Evolutionary conservation across 306 rosid species (phyloP).

Genomic region (Pterocarpus macrocarpus): DNA sequence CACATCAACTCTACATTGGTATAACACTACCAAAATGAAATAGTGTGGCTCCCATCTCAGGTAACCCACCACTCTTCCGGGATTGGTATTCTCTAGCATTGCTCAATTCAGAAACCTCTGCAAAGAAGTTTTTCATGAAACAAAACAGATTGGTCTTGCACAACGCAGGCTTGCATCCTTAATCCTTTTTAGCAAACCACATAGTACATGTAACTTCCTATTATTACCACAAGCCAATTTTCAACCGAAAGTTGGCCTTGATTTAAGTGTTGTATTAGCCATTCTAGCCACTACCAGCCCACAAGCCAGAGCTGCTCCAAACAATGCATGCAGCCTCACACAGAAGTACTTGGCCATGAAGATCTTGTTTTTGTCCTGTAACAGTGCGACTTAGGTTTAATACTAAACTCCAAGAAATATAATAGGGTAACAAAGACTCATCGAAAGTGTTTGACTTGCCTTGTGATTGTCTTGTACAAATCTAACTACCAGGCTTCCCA

Average conservation of each 20-base stretch:
- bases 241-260: slow-evolving; percentile 44
- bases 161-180: too few relatives aligned
- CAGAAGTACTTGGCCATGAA: slow-evolving; percentile 96
- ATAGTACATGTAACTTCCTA: slow-evolving; percentile 4
- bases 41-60: too few relatives aligned
- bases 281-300: slow-evolving; percentile 77
- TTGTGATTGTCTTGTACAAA: slow-evolving; percentile 79
- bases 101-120: neutral
- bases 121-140: neutral
- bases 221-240: slow-evolving; percentile 17
- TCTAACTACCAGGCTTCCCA: slow-evolving; percentile 75
- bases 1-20: neutral
- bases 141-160: too few relatives aligned
- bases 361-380: slow-evolving; percentile 83
- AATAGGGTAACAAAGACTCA: slow-evolving; percentile 8
- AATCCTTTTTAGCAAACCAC: neutral
- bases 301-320: slow-evolving; percentile 83
- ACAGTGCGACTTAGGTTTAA: neutral
- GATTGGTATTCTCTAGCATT: too few relatives aligned
- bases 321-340: slow-evolving; percentile 82
- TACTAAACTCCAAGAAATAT: neutral
- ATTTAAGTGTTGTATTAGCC: slow-evolving; percentile 28
- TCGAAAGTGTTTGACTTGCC: slow-evolving; percentile 54
- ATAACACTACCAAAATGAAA: neutral
- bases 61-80: too few relatives aligned